Base-by-base conservation (phyloP, 441 rosid species). In the Iberis amara region DNA sequence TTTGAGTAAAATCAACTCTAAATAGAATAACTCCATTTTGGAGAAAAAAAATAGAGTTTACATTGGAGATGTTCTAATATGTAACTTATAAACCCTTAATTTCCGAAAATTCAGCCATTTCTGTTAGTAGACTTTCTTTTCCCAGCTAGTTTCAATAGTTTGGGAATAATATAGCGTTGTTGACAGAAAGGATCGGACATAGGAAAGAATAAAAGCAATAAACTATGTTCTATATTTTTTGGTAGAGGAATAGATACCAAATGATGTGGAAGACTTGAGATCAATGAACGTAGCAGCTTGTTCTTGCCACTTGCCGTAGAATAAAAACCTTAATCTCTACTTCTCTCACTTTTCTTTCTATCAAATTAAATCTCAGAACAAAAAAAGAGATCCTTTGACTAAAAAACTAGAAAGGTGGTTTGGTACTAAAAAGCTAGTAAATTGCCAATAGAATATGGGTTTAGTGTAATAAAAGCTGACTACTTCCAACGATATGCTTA, bases 241-340 rank as follows among this genome's bases (percentile, higher is more conserved):
- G 47, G 35, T 2, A 31, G 39, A 39, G 62, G 66, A 60, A 59
- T 59, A 55, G 62, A 66, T 66, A 41, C 71, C 27, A 60, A 59
- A 40, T 66, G 71, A 66, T 60, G 71, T 66, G 71, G 71, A 66
- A 47, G 71, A 44, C 26, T 60, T 18, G 47, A 27, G 61, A 66
- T 66, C 71, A 66, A 41, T 66, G 66, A 46, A 66, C 61, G 28
- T 39, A 18, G 51, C 10, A 65, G 60, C 39, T 47, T 28, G 8
- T 46, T 46, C 2, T 52, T 39, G 61, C 70, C 55, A 65, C 65
- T 65, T 59, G 70, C 70, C 66, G 1, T 6, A 36, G 71, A 66
- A 66, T 66, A 54, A 47, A 59, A 66, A 54, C 52, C 66, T 53
- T 60, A 66, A 59, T 40, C 44, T 37, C 52, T 42, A 50, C 57